Base-by-base conservation (phyloP, 805 yeast genomes). In the Naumovozyma baii region DNA sequence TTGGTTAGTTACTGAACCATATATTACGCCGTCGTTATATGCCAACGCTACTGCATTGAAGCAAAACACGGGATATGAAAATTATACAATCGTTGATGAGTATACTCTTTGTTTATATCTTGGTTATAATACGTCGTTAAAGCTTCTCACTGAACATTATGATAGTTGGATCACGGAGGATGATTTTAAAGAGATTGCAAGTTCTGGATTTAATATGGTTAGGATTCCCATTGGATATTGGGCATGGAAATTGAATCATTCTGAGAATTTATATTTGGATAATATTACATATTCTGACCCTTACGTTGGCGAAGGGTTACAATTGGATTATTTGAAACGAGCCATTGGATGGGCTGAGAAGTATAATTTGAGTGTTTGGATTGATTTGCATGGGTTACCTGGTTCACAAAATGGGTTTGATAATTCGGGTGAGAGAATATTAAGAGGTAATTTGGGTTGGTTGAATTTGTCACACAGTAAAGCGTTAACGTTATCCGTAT, bases 371-470 rank as follows among this genome's bases (percentile, higher is more conserved):
- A 73, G 80, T 42, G 81, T 78, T 3, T 77, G 83, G 80, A 62
- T 84, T 38, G 94, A 84, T 53, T 61, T 84, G 39, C 94, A 84
- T 51, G 87, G 92, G 12, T 79, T 72, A 9, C 92, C 94, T 5
- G 92, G 90, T 1, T 79, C 88, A 1, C 94, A 84, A 54, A 84
- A 84, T 57, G 94, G 94, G 12, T 83, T 83, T 65, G 90, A 83
- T 52, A 84, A 83, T 51, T 77, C 85, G 5, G 94, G 94, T 1
- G 60, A 71, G 20, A 67, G 87, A 52, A 76, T 68, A 38, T 54
- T 51, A 18, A 57, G 63, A 29, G 61, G 61, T 15, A 52, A 57
- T 14, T 48, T 67, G n/a, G 61, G 61, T 3, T 74, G 78, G 77
- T 64, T 63, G 39, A 38, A 48, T 3, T 66, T 66, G 15, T 15